phyloP scores from a whole-genome alignment of 1,284 basidiomycete species.

The Mycosarcoma maydis region DNA sequence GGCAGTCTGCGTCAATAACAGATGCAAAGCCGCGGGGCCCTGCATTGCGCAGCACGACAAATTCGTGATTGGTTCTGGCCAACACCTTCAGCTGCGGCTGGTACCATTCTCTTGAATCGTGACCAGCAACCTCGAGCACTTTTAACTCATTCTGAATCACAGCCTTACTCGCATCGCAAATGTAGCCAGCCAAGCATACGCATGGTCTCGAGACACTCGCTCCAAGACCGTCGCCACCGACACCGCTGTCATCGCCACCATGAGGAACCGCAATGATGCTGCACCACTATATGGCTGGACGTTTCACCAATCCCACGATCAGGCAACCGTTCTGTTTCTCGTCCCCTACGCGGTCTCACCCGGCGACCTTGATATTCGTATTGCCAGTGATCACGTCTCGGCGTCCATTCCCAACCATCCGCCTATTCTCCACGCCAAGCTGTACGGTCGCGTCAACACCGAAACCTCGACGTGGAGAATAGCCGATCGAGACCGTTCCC shows the following conservation, averaged over 20 bases:
- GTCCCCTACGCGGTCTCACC: constrained; percentile 38
- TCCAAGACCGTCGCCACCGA: not conserved
- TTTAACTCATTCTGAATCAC: not conserved
- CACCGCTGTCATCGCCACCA: constrained; percentile 7
- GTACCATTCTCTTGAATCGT: too few relatives aligned
- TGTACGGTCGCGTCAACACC: constrained; percentile 51
- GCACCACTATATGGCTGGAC: constrained; percentile 51
- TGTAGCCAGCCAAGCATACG: not conserved
- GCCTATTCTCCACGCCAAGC: constrained; percentile 52
- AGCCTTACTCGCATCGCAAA: not conserved
- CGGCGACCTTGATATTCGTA: constrained; percentile 44
- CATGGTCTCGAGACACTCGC: not conserved
- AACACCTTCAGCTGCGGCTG: too few relatives aligned
- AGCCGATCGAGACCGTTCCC: constrained; percentile 36
- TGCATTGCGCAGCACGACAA: not conserved
- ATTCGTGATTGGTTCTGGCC: too few relatives aligned
- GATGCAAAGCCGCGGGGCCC: not conserved
- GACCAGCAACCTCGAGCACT: too few relatives aligned
- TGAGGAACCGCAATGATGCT: constrained; percentile 12
- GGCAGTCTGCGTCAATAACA: not conserved
- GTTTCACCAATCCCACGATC: constrained; percentile 55
- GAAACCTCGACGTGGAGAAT: constrained; percentile 56
- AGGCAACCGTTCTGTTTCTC: constrained; percentile 59
- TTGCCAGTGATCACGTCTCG: constrained; percentile 43
- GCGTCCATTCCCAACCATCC: constrained; percentile 43